Base-by-base conservation (phyloP, 768 basidiomycete genomes). In the Kwoniella bestiolae region DNA sequence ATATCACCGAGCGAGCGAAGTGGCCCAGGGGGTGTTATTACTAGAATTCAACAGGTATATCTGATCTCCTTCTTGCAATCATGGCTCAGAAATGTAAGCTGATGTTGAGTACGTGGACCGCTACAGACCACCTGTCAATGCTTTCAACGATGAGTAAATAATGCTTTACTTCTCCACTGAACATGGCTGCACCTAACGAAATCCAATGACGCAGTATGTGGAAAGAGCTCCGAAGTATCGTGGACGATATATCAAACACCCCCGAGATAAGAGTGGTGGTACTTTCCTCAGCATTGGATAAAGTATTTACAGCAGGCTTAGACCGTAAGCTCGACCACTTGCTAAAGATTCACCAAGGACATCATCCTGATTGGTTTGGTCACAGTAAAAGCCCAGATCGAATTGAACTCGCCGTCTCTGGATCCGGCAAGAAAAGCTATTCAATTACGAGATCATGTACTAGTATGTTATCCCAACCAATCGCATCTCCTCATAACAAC, bases 281-380 rank as follows among this genome's bases (percentile, higher is more conserved):
- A 0, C 81, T 95, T 0, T 87, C 89, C 0, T 92, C 91, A 0
- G 83, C 82, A 1, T 75, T 89, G 2, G 86, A 88, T 0, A 91
- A 90, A 77, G 79, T 87, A 3, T 95, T 92, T 77, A 90, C 89
- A 0, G 92, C 91, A 1, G 93, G 94, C 0, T 79, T 95, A 5
- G 93, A 95, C 77, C 76, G 92, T 91, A 68, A 68, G 86, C 72
- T n/a, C n/a, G n/a, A n/a, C n/a, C n/a, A n/a, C n/a, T n/a, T n/a
- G n/a, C n/a, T n/a, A n/a, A n/a, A n/a, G n/a, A n/a, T n/a, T n/a
- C n/a, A n/a, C n/a, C n/a, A n/a, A n/a, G n/a, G 23, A 25, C 55
- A 18, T 3, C 38, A n/a, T 29, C 4, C 32, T 52, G 25, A 38
- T 8, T 53, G 5, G 50, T 16, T n/a, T n/a, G n/a, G n/a, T n/a